A percentile compares a stretch with the other conserved stretches of the same genome.
Conservation (phyloP, 2,329 filamentous ascomycete species). For the Pochonia chlamydosporia region DNA sequence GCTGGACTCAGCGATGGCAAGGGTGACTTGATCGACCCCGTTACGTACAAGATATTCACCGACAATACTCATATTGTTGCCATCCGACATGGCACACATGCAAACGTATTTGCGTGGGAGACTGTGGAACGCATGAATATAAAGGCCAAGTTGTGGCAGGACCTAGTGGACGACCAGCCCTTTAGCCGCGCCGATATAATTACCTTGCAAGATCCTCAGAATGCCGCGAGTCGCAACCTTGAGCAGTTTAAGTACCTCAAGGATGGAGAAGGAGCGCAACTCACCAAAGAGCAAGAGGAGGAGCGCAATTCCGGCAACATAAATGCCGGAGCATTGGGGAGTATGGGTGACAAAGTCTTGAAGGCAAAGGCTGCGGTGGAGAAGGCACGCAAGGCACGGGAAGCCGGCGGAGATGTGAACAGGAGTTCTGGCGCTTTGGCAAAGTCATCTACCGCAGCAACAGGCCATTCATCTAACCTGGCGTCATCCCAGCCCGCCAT, state of each 20-base stretch:
- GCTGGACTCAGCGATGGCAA: slow-evolving; percentile 45
- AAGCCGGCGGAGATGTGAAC: slow-evolving; percentile 54
- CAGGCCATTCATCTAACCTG: slow-evolving; percentile 5
- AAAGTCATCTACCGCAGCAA: slow-evolving; percentile 23
- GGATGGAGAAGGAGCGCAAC: slow-evolving; percentile 65
- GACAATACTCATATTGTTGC: slow-evolving; percentile 97
- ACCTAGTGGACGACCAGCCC: slow-evolving; percentile 79
- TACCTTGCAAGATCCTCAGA: slow-evolving; percentile 92
- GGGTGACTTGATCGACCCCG: slow-evolving; percentile 88
- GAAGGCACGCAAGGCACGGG: slow-evolving; percentile 71
- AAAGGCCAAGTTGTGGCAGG: slow-evolving; percentile 92
- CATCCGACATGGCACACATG: slow-evolving; percentile 70
- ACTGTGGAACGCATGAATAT: slow-evolving; percentile 94
- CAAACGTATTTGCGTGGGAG: slow-evolving; percentile 95
- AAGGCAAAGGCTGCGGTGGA: slow-evolving; percentile 93
- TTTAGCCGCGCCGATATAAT: slow-evolving; percentile 92
- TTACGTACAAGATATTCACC: slow-evolving; percentile 95
- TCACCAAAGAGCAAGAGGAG: slow-evolving; percentile 64
- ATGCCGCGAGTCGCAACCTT: slow-evolving; percentile 74
- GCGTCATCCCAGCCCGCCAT: slow-evolving; percentile 30
- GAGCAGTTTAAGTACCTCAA: slow-evolving; percentile 85
- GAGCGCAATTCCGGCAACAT: slow-evolving; percentile 63
- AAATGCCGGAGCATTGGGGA: slow-evolving; percentile 75
- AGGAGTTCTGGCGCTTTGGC: slow-evolving; percentile 37
- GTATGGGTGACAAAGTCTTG: slow-evolving; percentile 73